Base-by-base conservation (phyloP, 2,329 filamentous ascomycete genomes). In the Bisporella sp. region DNA sequence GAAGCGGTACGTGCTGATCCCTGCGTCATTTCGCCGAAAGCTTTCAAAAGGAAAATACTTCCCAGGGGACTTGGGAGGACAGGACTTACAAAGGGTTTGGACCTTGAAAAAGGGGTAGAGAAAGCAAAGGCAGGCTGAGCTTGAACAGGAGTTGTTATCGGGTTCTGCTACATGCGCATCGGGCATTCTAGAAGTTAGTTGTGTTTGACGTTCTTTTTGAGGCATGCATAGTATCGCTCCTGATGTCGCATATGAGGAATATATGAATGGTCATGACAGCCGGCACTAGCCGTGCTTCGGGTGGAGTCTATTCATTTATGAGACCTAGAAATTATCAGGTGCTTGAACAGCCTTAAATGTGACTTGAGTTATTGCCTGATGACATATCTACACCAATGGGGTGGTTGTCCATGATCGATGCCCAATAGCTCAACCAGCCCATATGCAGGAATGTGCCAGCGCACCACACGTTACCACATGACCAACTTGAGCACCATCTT, bases 391-490 rank as follows among this genome's bases (percentile, higher is more conserved):
- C 29, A n/a, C 6, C 41, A 2, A 49, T 33, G 47, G 44, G 43
- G 28, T 49, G 47, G 29, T 49, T 41, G 31, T 21, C n/a, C 6
- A 41, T 41, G 46, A 31, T 35, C 32, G 40, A 41, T 49, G 47
- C 47, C 47, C 47, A 41, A 44, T 31, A 13, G 39, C 40, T 28
- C 28, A 44, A 39, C 21, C 21, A 37, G 12, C 31, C 13, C 45
- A 39, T n/a, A 40, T 41, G 13, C 46, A 41, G n/a, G 35, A 40
- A 41, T 21, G 21, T 21, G 21, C 21, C 21, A 21, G 21, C 21
- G 39, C 39, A 47, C 28, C 46, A 37, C 7, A 40, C 31, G 9
- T 11, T 13, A 31, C 40, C 31, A 41, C 30, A 49, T 49, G 47
- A 47, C 35, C 21, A 41, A 21, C 33, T 37, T 32, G 21, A 42